Conservation (phyloP, 2,329 filamentous ascomycete genomes). For the Xylaria polymorpha region DNA sequence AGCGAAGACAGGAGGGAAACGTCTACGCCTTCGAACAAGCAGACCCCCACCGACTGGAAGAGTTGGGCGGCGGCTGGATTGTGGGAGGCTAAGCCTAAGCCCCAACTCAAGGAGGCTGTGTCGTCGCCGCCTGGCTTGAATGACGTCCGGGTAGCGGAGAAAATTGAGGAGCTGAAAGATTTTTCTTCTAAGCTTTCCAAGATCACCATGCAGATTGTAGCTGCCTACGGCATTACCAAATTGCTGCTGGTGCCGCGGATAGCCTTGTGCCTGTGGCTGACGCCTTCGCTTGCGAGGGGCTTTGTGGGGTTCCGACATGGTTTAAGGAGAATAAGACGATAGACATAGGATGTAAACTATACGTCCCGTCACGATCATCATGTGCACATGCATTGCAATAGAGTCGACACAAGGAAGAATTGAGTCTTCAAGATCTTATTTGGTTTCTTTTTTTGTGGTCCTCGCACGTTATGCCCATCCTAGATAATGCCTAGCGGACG, state of each 20-base stretch:
- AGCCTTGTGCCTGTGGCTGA: conserved; percentile 83
- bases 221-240: conserved; percentile 93
- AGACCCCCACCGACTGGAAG: conserved; percentile 30
- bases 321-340: conserved; percentile 42
- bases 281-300: conserved; percentile 87
- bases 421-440: conserved; percentile 39
- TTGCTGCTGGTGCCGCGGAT: conserved; percentile 82
- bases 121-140: background rate
- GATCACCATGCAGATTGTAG: conserved; percentile 77
- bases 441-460: conserved; percentile 38
- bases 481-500: background rate
- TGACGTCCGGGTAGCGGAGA: conserved; percentile 31
- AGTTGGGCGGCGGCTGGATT: conserved; percentile 33
- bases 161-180: conserved; percentile 44
- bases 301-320: conserved; percentile 58
- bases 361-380: background rate
- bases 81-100: background rate
- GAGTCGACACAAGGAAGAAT: conserved; percentile 9
- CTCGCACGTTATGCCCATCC: conserved; percentile 32
- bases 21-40: conserved; percentile 48
- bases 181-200: conserved; percentile 50
- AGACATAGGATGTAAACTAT: background rate
- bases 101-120: background rate
- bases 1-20: conserved; percentile 38
- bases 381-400: conserved; percentile 11